A percentile compares a stretch with the other conserved stretches of the same genome.
Evolutionary conservation across 2,329 filamentous ascomycete genomes (phyloP).

Genomic region (Penicillium carneum): DNA sequence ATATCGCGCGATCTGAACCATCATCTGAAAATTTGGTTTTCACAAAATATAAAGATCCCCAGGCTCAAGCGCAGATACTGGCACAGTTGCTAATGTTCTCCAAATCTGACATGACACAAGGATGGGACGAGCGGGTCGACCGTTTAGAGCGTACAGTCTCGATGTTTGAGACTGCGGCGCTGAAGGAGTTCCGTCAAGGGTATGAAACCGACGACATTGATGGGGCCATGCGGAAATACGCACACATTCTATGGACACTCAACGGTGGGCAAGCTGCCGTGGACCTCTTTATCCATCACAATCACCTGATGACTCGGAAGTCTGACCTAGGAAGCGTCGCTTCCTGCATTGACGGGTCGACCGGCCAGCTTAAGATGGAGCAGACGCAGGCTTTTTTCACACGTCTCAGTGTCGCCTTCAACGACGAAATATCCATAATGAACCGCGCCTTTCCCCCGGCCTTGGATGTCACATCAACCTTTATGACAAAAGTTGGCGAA

Average conservation of each 20-base stretch:
- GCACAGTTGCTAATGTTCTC: slow-evolving; percentile 80
- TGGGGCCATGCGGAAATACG: slow-evolving; percentile 86
- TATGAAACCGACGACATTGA: slow-evolving; percentile 89
- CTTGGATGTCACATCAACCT: slow-evolving; percentile 74
- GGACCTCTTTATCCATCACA: slow-evolving; percentile 87
- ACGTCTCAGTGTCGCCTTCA: slow-evolving; percentile 74
- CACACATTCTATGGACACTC: slow-evolving; percentile 79
- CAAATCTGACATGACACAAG: slow-evolving; percentile 79
- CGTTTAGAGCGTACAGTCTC: slow-evolving; percentile 76
- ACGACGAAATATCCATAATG: slow-evolving; percentile 82
- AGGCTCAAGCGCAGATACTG: slow-evolving; percentile 89
- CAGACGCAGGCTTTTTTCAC: slow-evolving; percentile 85
- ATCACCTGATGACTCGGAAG: slow-evolving; percentile 79
- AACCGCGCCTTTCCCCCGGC: slow-evolving; percentile 79
- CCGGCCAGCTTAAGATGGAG: slow-evolving; percentile 75
- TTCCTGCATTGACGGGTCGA: slow-evolving; percentile 77
- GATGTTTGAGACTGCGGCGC: slow-evolving; percentile 87
- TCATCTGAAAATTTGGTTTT: slow-evolving; percentile 81
- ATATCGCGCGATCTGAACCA: slow-evolving; percentile 76
- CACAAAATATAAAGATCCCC: slow-evolving; percentile 83
- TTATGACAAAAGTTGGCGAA: slow-evolving; percentile 82
- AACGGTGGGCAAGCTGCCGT: slow-evolving; percentile 81
- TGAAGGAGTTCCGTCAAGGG: slow-evolving; percentile 90
- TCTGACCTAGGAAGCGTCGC: slow-evolving; percentile 75
- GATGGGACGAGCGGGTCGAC: slow-evolving; percentile 73